Evolutionary conservation across 192 early-diverging fungal species (phyloP).

Genomic region (Thoreauomyces humboldtii): DNA sequence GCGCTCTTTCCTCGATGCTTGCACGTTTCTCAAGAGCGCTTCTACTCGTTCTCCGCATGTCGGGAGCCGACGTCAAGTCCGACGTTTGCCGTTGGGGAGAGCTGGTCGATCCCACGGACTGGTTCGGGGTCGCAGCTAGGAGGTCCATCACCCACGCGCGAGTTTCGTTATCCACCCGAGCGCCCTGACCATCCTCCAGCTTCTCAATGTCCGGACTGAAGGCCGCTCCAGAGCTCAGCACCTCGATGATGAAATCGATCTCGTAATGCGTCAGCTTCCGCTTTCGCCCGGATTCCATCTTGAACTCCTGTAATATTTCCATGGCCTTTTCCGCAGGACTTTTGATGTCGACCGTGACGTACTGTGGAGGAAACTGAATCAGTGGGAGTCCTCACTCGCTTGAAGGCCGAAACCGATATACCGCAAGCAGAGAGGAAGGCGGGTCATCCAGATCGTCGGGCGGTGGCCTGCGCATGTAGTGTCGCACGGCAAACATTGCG

Average conservation of each 20-base stretch:
- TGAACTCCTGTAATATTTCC: constrained; percentile 16
- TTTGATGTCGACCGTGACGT: constrained; percentile 17
- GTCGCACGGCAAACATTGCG: too few relatives aligned
- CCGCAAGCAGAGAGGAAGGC: background rate
- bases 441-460: background rate
- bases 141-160: constrained; percentile 28
- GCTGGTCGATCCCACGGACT: background rate
- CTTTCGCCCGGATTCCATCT: background rate
- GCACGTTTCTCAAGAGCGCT: background rate
- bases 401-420: background rate
- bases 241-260: constrained; percentile 31
- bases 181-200: constrained; percentile 23
- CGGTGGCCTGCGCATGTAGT: background rate
- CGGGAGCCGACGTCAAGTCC: background rate
- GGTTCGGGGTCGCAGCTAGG: constrained; percentile 7
- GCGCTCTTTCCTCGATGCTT: background rate
- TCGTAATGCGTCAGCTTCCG: constrained; percentile 14
- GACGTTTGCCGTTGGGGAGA: background rate
- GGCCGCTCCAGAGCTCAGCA: constrained; percentile 10
- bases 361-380: background rate
- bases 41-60: background rate
- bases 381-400: background rate
- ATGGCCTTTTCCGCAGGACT: constrained; percentile 20
- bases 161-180: constrained; percentile 24
- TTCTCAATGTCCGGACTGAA: constrained; percentile 19